These are phyloP conservation scores for Glebionis coronaria DNA, from an alignment of 129 eudicot species.

Conservation along the genomic window DNA sequence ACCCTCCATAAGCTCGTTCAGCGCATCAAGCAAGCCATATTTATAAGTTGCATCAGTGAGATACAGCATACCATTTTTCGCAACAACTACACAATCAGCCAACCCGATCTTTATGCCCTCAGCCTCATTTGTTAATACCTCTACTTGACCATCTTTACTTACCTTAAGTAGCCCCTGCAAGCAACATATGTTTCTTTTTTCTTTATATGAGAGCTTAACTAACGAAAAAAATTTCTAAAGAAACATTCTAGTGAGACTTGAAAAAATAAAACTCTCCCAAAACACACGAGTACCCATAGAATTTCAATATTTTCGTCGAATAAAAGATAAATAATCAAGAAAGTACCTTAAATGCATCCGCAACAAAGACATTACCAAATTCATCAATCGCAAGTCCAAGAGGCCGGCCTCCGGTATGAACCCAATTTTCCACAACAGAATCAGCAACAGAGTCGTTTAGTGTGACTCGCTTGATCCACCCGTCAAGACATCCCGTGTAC, in stretches of 20 bases:
- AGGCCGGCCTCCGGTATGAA: constrained; percentile 76
- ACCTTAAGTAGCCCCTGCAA: constrained; percentile 27
- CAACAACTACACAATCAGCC: constrained; percentile 18
- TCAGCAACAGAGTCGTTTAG: constrained; percentile 26
- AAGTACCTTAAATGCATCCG: constrained; percentile 54
- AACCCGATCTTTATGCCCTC: constrained; percentile 23
- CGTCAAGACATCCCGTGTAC: constrained; percentile 66
- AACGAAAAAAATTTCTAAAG: no score
- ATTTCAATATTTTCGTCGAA: no score
- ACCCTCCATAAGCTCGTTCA: constrained; percentile 14
- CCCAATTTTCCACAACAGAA: constrained; percentile 60
- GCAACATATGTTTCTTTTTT: no score
- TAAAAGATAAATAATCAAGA: no score
- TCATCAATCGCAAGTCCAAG: constrained; percentile 55
- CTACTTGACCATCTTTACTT: constrained; percentile 11
- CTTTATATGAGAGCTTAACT: no score
- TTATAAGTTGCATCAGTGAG: constrained; percentile 19
- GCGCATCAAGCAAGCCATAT: background rate
- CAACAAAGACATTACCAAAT: constrained; percentile 50
- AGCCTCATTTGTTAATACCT: constrained; percentile 22
- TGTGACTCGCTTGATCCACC: constrained; percentile 71
- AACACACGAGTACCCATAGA: no score
- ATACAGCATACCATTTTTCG: constrained; percentile 24
- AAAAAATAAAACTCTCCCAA: no score
- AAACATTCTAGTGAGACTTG: no score